Evolutionary conservation across 768 basidiomycete genomes (phyloP), one percentile per base, ranked within the genome.

Genomic region (Macrolepiota dolichaula): DNA sequence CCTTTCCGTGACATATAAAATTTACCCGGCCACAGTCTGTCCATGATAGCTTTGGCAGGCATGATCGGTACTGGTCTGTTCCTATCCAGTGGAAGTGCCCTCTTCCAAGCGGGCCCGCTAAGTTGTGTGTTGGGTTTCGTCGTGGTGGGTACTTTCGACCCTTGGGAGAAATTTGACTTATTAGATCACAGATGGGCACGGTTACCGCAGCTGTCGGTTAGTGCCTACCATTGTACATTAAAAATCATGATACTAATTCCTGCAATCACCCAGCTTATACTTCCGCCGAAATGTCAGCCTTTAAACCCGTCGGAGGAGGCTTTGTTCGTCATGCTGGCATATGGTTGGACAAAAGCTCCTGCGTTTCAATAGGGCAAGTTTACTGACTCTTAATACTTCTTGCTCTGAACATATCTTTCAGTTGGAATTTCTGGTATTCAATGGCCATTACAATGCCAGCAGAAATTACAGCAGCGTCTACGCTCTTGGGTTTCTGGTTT

Each of bases 281-380:
- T 3, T 70, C 74, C 27, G 78, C 71, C 10, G 79, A 85, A 70
- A 85, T 84, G 87, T 68, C 87, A 40, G 80, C 85, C 0, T 86
- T 78, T 66, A 77, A 87, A 38, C 87, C 87, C 0, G 71, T 85
- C 11, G 74, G 82, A 29, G 87, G 87, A 32, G 85, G 85, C 46
- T 75, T 80, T 65, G 79, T 79, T 15, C 73, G 78, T 44, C 79
- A 83, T 53, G 80, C 83, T 3, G 77, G 74, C 17, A 76, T 81
- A 52, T 84, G 81, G 70, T 71, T 86, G 35, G 85, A 86, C 68
- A 65, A 65, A 60, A 73, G 72, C 58, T 65, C 63, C 36, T 69
- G 72, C 4, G 64, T 72, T 22, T 62, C 69, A 12, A 68, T 69
- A 25, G 72, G 72, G 72, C 71, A 36, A 27, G 65, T 38, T 25